Conservation (phyloP, 129 eudicot species). For the Arctium minus region DNA sequence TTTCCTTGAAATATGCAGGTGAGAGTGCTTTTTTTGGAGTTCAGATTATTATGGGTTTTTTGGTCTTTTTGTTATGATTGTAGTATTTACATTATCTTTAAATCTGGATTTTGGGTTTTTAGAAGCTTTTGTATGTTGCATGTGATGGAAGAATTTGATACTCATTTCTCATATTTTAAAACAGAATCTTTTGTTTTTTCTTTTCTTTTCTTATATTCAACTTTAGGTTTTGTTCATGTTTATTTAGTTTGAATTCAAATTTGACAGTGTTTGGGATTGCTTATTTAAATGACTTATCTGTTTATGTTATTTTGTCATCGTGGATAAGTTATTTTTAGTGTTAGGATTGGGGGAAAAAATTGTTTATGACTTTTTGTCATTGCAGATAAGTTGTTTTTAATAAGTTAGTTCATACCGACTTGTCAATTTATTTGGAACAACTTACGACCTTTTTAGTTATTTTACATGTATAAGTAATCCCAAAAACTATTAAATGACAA, state of each 20-base stretch:
- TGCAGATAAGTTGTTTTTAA: too few species aligned
- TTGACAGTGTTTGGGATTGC: too few species aligned
- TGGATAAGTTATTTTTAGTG: too few species aligned
- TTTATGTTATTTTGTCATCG: too few species aligned
- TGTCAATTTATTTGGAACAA: too few species aligned
- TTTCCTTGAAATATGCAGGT: constrained; percentile 12
- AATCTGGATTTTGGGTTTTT: constrained; percentile 11
- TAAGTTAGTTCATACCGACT: too few species aligned
- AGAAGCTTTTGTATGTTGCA: background rate
- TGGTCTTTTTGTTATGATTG: constrained; percentile 6
- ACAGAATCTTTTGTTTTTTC: background rate
- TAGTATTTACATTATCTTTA: constrained; percentile 1
- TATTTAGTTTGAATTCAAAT: background rate
- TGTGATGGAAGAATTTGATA: constrained; percentile 15
- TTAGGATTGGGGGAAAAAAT: too few species aligned
- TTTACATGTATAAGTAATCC: too few species aligned
- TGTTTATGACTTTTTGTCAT: too few species aligned
- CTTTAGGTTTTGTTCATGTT: background rate
- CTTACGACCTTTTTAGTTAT: too few species aligned
- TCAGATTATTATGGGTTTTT: constrained; percentile 10
- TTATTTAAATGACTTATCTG: too few species aligned
- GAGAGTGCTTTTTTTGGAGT: constrained; percentile 6
- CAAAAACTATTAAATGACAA: too few species aligned
- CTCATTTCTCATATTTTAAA: background rate
- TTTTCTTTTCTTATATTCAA: background rate